Conservation (phyloP, 495 filamentous ascomycete species). For the Annulohypoxylon moriforme region DNA sequence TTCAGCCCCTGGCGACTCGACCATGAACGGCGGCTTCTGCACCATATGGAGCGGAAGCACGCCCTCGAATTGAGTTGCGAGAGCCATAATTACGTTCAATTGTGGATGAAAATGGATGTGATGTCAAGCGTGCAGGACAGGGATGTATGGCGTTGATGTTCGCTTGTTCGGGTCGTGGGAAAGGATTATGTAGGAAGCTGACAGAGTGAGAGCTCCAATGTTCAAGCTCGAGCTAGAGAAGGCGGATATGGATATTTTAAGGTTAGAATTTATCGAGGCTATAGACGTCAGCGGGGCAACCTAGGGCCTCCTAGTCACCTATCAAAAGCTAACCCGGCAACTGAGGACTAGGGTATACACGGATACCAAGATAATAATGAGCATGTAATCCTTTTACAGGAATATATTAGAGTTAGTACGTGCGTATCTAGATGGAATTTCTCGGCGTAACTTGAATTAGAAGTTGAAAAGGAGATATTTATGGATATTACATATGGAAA, state of each 20-base stretch:
- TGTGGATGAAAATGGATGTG: neutral
- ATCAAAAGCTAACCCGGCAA: neutral
- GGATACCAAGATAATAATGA: constrained; percentile 4
- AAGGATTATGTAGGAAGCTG: neutral
- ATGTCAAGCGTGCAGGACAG: constrained; percentile 11
- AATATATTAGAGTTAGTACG: neutral
- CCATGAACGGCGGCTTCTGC: constrained; percentile 64
- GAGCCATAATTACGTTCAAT: constrained; percentile 41
- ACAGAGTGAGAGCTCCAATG: neutral
- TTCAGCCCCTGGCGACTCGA: constrained; percentile 62
- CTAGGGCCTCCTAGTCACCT: neutral
- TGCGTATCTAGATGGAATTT: constrained; percentile 9
- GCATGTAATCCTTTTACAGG: constrained; percentile 8
- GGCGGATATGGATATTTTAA: constrained; percentile 20
- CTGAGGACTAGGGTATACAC: constrained; percentile 14
- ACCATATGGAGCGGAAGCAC: constrained; percentile 57
- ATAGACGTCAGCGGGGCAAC: constrained; percentile 43
- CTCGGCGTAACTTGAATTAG: constrained; percentile 30
- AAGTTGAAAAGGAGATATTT: constrained; percentile 10
- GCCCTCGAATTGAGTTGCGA: constrained; percentile 48
- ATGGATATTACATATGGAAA: neutral
- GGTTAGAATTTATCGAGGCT: constrained; percentile 14
- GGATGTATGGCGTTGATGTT: constrained; percentile 27
- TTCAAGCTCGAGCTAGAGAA: constrained; percentile 16
- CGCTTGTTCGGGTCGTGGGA: neutral